Conservation (phyloP, 2,329 filamentous ascomycete genomes). For the Cladophialophora carrionii region DNA sequence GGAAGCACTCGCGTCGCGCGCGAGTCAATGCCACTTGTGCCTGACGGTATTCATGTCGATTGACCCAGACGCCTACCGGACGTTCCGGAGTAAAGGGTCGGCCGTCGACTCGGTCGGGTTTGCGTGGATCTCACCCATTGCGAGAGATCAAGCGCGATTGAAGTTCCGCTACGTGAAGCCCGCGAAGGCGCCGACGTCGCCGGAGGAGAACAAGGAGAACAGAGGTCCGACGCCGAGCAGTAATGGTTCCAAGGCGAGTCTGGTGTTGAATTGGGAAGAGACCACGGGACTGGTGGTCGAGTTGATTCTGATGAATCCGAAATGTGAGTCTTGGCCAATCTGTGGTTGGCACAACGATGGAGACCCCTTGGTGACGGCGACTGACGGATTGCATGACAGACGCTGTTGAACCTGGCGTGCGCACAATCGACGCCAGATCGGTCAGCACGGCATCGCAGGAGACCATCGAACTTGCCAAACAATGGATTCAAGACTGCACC, state of each 20-base stretch:
- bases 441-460: slow-evolving; percentile 35
- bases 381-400: slow-evolving; percentile 20
- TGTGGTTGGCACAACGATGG: background rate
- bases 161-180: slow-evolving; percentile 37
- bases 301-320: slow-evolving; percentile 38
- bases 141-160: slow-evolving; percentile 37
- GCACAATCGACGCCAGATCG: slow-evolving; percentile 33
- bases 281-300: slow-evolving; percentile 30
- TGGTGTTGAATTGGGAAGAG: slow-evolving; percentile 19
- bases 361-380: background rate
- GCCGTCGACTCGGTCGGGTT: slow-evolving; percentile 27
- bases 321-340: slow-evolving; percentile 30
- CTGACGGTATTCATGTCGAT: slow-evolving; percentile 38
- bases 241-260: slow-evolving; percentile 27
- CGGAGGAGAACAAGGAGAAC: slow-evolving; percentile 16
- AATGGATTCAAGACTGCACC: slow-evolving; percentile 38
- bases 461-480: slow-evolving; percentile 36
- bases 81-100: slow-evolving; percentile 28
- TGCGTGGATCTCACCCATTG: slow-evolving; percentile 36
- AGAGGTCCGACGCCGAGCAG: slow-evolving; percentile 22
- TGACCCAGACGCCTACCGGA: slow-evolving; percentile 36
- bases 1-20: slow-evolving; percentile 34
- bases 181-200: slow-evolving; percentile 1
- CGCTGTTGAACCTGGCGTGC: slow-evolving; percentile 38
- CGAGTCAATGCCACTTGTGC: slow-evolving; percentile 38